Evolutionary conservation across 2,329 filamentous ascomycete species (phyloP).

Genomic region (Aciculosporium take): DNA sequence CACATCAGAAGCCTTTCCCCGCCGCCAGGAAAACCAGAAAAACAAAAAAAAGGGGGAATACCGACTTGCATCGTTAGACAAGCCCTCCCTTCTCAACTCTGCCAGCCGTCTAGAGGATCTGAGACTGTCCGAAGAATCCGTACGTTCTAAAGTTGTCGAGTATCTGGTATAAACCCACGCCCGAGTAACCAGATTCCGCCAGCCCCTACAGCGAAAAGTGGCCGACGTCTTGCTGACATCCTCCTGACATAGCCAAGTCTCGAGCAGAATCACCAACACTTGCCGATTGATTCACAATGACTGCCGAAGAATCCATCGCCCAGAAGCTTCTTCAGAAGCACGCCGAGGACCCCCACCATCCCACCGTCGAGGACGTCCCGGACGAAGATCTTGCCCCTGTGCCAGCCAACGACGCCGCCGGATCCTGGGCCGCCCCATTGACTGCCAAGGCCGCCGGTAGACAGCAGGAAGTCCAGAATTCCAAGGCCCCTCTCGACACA

Average conservation of each 20-base stretch:
- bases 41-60: not conserved
- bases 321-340: constrained; percentile 54
- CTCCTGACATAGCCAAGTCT: not conserved
- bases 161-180: not conserved
- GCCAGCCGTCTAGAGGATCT: not conserved
- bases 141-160: not conserved
- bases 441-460: constrained; percentile 55
- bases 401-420: constrained; percentile 31
- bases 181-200: no score
- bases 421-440: constrained; percentile 33
- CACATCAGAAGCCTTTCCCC: constrained; percentile 13
- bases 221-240: not conserved
- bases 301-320: constrained; percentile 38
- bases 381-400: constrained; percentile 62
- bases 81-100: not conserved
- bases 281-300: constrained; percentile 24
- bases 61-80: constrained; percentile 1
- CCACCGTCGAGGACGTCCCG: constrained; percentile 64
- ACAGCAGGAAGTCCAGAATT: constrained; percentile 41
- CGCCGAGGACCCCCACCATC: constrained; percentile 36
- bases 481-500: constrained; percentile 50
- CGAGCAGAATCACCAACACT: not conserved
- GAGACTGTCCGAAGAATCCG: not conserved
- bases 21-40: not conserved
- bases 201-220: no score